phyloP scores from a whole-genome alignment of 345 rosid genomes.

The Euphorbia lathyris region DNA sequence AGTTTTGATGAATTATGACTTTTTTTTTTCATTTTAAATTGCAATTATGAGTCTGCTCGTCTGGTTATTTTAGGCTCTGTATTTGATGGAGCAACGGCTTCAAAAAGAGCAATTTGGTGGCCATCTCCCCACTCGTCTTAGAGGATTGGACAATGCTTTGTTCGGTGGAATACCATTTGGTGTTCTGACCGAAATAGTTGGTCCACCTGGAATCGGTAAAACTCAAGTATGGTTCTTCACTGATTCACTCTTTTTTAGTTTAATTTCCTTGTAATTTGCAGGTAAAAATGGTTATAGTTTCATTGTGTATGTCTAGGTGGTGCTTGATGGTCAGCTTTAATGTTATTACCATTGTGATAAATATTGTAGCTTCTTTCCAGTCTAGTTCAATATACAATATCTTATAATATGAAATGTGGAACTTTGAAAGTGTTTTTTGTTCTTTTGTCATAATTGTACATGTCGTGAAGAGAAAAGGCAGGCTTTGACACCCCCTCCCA shows the following conservation, averaged over 20 bases:
- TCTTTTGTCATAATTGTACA: no score
- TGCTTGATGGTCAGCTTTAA: not conserved
- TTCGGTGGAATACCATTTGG: slow-evolving; percentile 86
- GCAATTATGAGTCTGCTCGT: not conserved
- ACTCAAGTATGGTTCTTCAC: slow-evolving; percentile 47
- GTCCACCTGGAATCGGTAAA: slow-evolving; percentile 89
- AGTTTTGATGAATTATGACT: not conserved
- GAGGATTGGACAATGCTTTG: slow-evolving; percentile 67
- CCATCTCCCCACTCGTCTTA: slow-evolving; percentile 68
- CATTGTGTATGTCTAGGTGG: not conserved
- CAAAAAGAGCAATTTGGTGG: slow-evolving; percentile 49
- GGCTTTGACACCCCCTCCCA: no score
- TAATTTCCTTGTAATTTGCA: not conserved
- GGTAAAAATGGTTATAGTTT: not conserved
- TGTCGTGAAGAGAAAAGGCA: no score
- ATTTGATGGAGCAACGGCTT: slow-evolving; percentile 47
- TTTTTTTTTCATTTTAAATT: not conserved
- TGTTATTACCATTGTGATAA: not conserved
- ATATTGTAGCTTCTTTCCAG: not conserved
- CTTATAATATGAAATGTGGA: no score
- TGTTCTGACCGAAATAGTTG: slow-evolving; percentile 78
- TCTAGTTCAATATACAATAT: no score
- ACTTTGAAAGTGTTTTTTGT: no score
- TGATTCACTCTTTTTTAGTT: not conserved
- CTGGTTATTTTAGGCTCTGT: slow-evolving; percentile 39